Percentiles rank a stretch among this genome's conserved stretches.
Evolutionary conservation across 208 protist species (phyloP).

Genomic region (Crithidia fasciculata): DNA sequence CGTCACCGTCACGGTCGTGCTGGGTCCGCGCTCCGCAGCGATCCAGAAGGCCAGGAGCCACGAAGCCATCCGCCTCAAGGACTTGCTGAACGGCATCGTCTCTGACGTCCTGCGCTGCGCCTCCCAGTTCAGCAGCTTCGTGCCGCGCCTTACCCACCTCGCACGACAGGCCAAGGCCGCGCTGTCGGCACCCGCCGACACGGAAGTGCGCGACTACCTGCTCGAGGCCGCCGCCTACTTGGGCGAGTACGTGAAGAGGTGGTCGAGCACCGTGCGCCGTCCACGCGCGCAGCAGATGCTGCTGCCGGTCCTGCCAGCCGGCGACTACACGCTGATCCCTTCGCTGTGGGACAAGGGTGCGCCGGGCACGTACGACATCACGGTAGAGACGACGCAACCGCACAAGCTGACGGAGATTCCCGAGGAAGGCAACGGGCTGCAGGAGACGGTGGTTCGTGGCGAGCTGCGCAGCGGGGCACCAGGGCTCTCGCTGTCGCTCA

Average conservation of each 20-base stretch:
- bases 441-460: slow-evolving; percentile 46
- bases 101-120: slow-evolving; percentile 45
- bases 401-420: slow-evolving; percentile 46
- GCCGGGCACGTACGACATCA: slow-evolving; percentile 62
- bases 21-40: slow-evolving; percentile 16
- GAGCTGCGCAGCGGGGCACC: slow-evolving; percentile 33
- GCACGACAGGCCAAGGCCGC: slow-evolving; percentile 35
- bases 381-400: slow-evolving; percentile 71
- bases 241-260: slow-evolving; percentile 46
- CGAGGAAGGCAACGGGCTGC: slow-evolving; percentile 52
- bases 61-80: slow-evolving; percentile 17
- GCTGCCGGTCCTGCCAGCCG: slow-evolving; percentile 66
- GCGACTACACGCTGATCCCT: slow-evolving; percentile 77
- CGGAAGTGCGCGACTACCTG: slow-evolving; percentile 29
- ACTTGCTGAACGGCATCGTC: slow-evolving; percentile 30
- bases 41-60: slow-evolving; percentile 17
- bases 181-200: slow-evolving; percentile 6
- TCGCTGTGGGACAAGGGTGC: slow-evolving; percentile 67
- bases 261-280: slow-evolving; percentile 29
- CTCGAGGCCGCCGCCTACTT: slow-evolving; percentile 38
- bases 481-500: slow-evolving; percentile 15
- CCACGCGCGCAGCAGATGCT: slow-evolving; percentile 31
- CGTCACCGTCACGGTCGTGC: slow-evolving; percentile 22
- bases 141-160: slow-evolving; percentile 46
- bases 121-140: slow-evolving; percentile 50